phyloP scores from a whole-genome alignment of 192 early-diverging fungal species.

The Jimgerdemannia lactiflua region DNA sequence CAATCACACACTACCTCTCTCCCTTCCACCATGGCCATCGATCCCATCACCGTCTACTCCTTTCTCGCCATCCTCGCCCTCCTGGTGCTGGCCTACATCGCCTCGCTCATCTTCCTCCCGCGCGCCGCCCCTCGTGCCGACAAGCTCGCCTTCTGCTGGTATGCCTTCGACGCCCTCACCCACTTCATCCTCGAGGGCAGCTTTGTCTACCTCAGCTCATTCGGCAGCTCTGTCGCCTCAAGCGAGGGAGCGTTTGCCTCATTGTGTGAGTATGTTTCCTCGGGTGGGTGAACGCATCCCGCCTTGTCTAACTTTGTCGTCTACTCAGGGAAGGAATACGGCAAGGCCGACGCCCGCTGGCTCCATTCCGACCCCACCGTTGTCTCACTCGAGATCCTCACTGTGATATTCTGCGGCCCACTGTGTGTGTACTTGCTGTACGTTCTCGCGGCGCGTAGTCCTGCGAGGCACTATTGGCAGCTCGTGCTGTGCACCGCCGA shows the following conservation, averaged over 20 bases:
- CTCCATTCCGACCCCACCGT: conserved; percentile 21
- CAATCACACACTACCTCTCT: not conserved
- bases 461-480: conserved; percentile 20
- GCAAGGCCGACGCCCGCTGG: conserved; percentile 29
- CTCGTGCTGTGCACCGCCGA: conserved; percentile 22
- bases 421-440: conserved; percentile 17
- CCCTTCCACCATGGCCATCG: conserved; percentile 1
- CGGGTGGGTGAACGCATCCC: not conserved
- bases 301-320: not conserved
- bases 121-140: conserved; percentile 9
- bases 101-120: conserved; percentile 9
- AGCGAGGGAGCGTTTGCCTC: conserved; percentile 18
- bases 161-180: conserved; percentile 24
- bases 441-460: conserved; percentile 13
- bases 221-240: conserved; percentile 20
- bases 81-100: conserved; percentile 9
- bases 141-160: conserved; percentile 20
- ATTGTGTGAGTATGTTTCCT: conserved; percentile 18
- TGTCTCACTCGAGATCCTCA: conserved; percentile 27
- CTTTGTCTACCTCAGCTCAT: conserved; percentile 22
- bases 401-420: conserved; percentile 16
- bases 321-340: conserved; percentile 32
- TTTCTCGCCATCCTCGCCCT: conserved; percentile 11
- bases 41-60: conserved; percentile 13
- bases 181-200: conserved; percentile 32